Evolutionary conservation across 75 land plant species (phyloP).

Genomic region (Selaginella tamariscina): DNA sequence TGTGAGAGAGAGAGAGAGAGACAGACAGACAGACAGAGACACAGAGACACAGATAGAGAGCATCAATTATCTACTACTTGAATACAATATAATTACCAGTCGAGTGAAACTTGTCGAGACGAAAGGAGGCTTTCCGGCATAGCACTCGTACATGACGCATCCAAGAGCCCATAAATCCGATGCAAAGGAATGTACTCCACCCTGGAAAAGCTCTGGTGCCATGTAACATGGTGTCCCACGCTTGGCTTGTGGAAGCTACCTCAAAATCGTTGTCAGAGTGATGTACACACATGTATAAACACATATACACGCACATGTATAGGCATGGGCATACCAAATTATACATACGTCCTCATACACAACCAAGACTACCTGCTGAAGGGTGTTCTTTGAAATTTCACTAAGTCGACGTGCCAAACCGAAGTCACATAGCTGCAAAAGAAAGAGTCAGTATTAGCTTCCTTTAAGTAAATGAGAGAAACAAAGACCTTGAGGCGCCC

Average conservation of each 20-base stretch:
- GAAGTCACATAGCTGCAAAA: conserved; percentile 86
- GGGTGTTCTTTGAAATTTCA: conserved; percentile 72
- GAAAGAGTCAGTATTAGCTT: background rate
- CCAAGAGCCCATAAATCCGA: conserved; percentile 99
- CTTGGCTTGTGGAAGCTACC: conserved; percentile 83
- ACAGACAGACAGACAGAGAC: too few relatives aligned
- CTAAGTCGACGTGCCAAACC: conserved; percentile 74
- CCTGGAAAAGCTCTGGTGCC: conserved; percentile 98
- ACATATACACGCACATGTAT: too few relatives aligned
- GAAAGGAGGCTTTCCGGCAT: conserved; percentile 89
- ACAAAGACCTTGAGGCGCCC: conserved; percentile 76
- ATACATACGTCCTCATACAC: too few relatives aligned
- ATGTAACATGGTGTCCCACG: conserved; percentile 96
- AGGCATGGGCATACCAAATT: too few relatives aligned
- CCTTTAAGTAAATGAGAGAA: background rate
- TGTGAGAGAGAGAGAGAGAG: too few relatives aligned
- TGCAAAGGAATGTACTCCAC: conserved; percentile 94
- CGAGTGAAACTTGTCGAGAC: conserved; percentile 82
- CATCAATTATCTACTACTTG: too few relatives aligned
- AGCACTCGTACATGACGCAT: conserved; percentile 95
- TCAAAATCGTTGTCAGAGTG: background rate
- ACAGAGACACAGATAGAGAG: too few relatives aligned
- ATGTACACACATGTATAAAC: too few relatives aligned
- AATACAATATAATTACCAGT: too few relatives aligned
- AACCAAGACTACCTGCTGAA: conserved; percentile 37